Percentiles rank a stretch among this genome's conserved stretches.
These are phyloP conservation scores for Solanum hybrid DNA, from an alignment of 305 asterid genomes.

Conservation along the genomic window DNA sequence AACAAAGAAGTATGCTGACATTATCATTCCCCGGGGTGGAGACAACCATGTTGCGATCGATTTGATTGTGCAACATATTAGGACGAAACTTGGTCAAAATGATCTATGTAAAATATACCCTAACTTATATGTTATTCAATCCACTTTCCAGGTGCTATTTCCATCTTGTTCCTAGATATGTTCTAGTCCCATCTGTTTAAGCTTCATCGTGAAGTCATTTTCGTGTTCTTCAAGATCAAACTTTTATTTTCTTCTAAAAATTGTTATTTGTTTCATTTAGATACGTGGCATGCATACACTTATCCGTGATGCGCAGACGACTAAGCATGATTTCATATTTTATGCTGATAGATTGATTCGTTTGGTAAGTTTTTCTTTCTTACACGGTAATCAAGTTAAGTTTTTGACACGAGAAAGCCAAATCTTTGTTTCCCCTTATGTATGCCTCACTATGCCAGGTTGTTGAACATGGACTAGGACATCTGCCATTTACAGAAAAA, in stretches of 20 bases:
- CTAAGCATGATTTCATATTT: constrained; percentile 42
- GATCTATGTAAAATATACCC: constrained; percentile 97
- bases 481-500: constrained; percentile 94
- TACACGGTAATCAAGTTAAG: background rate
- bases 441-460: constrained; percentile 35
- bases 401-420: background rate
- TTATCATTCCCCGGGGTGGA: constrained; percentile 98
- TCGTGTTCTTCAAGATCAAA: background rate
- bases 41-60: constrained; percentile 97
- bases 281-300: constrained; percentile 58
- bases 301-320: constrained; percentile 41
- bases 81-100: constrained; percentile 95
- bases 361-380: constrained; percentile 25
- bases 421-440: background rate
- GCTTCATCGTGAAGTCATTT: background rate
- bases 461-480: constrained; percentile 99
- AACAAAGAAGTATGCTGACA: constrained; percentile 89
- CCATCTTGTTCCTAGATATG: constrained; percentile 1
- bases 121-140: constrained; percentile 78
- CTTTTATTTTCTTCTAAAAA: background rate
- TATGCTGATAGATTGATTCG: constrained; percentile 48
- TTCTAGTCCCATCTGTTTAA: background rate
- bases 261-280: constrained; percentile 17
- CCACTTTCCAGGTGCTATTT: constrained; percentile 83
- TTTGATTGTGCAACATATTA: constrained; percentile 93